A percentile compares a stretch with the other conserved stretches of the same genome.
phyloP scores from a whole-genome alignment of 352 stramenopile species.

The Achlya hypogyna region DNA sequence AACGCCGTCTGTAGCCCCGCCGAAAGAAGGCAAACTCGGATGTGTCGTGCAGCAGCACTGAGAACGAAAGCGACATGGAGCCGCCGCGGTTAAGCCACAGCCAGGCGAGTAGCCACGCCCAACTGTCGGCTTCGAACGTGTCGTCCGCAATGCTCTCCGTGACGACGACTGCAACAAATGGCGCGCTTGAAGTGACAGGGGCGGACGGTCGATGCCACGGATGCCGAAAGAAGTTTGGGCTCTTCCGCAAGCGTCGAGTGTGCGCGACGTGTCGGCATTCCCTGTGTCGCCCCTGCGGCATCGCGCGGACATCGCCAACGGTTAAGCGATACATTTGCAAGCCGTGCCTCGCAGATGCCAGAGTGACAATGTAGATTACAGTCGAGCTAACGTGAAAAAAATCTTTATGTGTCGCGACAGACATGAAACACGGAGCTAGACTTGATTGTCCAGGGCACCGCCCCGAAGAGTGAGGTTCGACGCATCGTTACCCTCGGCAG shows the following conservation, averaged over 20 bases:
- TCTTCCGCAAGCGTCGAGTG: constrained; percentile 44
- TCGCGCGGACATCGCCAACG: constrained; percentile 1
- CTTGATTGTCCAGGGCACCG: not conserved
- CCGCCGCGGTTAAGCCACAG: not conserved
- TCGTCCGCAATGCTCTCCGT: not conserved
- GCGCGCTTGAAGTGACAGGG: not conserved
- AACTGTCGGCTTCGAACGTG: not conserved
- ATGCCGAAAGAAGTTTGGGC: constrained; percentile 52
- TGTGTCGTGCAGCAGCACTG: constrained; percentile 5
- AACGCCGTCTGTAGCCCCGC: not conserved
- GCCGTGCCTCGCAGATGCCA: not conserved
- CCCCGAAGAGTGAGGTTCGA: constrained; percentile 9
- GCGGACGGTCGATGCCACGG: constrained; percentile 26
- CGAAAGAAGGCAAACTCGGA: not conserved
- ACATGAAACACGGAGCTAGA: not conserved
- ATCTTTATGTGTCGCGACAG: not conserved
- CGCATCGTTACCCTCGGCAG: constrained; percentile 30
- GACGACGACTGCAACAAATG: not conserved
- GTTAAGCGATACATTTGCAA: not conserved
- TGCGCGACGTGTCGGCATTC: constrained; percentile 48
- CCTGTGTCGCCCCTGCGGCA: constrained; percentile 50
- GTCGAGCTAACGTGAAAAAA: not conserved
- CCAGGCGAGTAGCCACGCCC: not conserved
- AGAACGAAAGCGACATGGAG: constrained; percentile 2
- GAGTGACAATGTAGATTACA: too few species aligned